Base-by-base conservation (phyloP, 2,329 filamentous ascomycete genomes). In the Diplodia mutila region DNA sequence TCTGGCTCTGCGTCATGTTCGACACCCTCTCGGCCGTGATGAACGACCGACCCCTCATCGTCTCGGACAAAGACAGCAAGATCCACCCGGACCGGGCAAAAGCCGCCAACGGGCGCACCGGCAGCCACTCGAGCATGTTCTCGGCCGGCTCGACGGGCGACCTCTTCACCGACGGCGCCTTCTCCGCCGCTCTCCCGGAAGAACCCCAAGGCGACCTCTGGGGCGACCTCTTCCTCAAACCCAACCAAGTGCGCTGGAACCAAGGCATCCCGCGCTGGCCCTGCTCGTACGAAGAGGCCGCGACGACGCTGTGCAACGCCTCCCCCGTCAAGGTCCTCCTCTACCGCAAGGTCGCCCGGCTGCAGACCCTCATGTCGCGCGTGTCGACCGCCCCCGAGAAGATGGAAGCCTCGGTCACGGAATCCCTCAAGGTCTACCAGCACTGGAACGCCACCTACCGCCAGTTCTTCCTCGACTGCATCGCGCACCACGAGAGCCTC, bases 1-100 rank as follows among this genome's bases (percentile, higher is more conserved):
- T 85, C 71, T 88, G 86, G 86, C 76, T 88, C 18, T 84, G 83
- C 0, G 78, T 87, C 54, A 88, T 88, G 85, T 85, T 86, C 57
- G 86, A 88, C 71, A 87, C 85, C 0, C 74, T 87, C 9, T 86
- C 84, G 0, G 81, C 86, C 0, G 84, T 85, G 1, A 85, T 88
- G 79, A 80, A 84, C 61, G 78, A 81, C 61, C 80, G 81, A 1
- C 80, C 82, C 3, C 72, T 82, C 0, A 79, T 83, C 0, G 77
- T 84, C 5, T 80, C 78, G 1, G 81, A 83, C 68, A 81, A 83
- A 69, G 82, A 84, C 65, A 82, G 80, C 65, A 78, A 82, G 51
- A 75, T 81, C 39, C 72, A 74, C 18, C 61, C 71, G 2, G 71
- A 70, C 29, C 69, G 69, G 9, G n/a, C n/a, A n/a, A n/a, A n/a